These are phyloP conservation scores for Lactarius trivialis DNA, from an alignment of 768 basidiomycete species.

Conservation along the genomic window DNA sequence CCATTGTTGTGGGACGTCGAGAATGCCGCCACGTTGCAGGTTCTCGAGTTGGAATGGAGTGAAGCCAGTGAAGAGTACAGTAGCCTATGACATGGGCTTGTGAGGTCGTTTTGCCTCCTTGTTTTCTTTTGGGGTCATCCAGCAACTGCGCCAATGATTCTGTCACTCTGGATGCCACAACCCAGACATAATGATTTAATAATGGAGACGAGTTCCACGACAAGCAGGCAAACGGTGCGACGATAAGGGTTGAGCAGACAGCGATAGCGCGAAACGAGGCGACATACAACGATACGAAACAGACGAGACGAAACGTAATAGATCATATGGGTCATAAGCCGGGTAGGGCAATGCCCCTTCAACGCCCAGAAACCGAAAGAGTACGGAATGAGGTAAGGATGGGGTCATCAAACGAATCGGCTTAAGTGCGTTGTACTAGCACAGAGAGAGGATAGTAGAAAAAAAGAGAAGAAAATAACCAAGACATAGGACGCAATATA, in stretches of 20 bases:
- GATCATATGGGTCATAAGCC: slow-evolving; percentile 11
- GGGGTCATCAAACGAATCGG: neutral
- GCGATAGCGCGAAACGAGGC: slow-evolving; percentile 16
- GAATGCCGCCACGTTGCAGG: neutral
- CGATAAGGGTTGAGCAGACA: slow-evolving; percentile 3
- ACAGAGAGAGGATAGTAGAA: neutral
- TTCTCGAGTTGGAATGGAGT: neutral
- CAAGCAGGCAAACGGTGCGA: slow-evolving; percentile 1
- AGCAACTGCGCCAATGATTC: too few species aligned
- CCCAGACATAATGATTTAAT: neutral
- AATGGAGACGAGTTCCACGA: neutral
- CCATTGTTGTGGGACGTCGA: neutral
- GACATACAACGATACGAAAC: slow-evolving; percentile 12
- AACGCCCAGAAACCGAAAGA: neutral
- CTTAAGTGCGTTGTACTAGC: slow-evolving; percentile 6
- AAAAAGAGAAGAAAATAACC: neutral
- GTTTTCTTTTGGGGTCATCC: too few species aligned
- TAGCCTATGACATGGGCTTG: too few species aligned
- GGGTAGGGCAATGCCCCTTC: neutral
- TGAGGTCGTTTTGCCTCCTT: too few species aligned
- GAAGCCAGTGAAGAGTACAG: neutral
- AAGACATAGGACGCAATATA: slow-evolving; percentile 16
- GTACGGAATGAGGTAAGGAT: neutral
- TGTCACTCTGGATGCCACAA: too few species aligned
- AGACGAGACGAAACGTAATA: slow-evolving; percentile 8